phyloP scores from a whole-genome alignment of 352 stramenopile species.

The Globisporangium radiosum region DNA sequence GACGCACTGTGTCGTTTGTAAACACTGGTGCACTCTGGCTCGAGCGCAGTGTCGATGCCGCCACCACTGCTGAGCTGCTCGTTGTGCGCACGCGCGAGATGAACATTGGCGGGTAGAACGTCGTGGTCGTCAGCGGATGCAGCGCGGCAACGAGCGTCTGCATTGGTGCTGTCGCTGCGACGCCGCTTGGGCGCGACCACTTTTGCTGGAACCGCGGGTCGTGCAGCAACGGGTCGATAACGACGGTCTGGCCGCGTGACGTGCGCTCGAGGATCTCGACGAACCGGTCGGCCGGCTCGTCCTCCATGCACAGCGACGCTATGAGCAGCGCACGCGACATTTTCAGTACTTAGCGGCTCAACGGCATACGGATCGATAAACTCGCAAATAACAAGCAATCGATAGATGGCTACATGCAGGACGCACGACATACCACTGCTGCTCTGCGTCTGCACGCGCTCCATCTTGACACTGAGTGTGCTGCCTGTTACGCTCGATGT shows the following conservation, averaged over 20 bases:
- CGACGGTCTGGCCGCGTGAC: conserved; percentile 39
- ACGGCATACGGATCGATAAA: too few species aligned
- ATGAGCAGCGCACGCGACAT: background rate
- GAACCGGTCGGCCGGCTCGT: conserved; percentile 32
- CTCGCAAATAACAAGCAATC: too few species aligned
- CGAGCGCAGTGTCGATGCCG: conserved; percentile 2
- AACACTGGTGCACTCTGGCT: conserved; percentile 16
- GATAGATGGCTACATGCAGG: background rate
- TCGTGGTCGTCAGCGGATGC: conserved; percentile 47
- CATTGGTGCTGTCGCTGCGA: conserved; percentile 22
- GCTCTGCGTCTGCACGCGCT: conserved; percentile 19
- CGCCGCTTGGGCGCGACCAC: conserved; percentile 25
- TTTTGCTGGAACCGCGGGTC: conserved; percentile 60
- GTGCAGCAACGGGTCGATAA: conserved; percentile 47
- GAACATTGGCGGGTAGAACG: conserved; percentile 47
- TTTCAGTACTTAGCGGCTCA: too few species aligned
- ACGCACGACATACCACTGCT: conserved; percentile 12
- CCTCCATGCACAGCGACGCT: conserved; percentile 6
- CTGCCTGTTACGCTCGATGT: background rate
- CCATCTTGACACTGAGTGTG: conserved; percentile 26
- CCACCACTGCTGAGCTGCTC: background rate
- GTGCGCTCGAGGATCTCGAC: conserved; percentile 55
- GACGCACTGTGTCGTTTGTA: conserved; percentile 1
- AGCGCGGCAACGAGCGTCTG: conserved; percentile 29
- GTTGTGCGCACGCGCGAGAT: conserved; percentile 33